A percentile compares a stretch with the other conserved stretches of the same genome.
phyloP scores from a whole-genome alignment of 306 rosid species.

The Trichosanthes truncata region DNA sequence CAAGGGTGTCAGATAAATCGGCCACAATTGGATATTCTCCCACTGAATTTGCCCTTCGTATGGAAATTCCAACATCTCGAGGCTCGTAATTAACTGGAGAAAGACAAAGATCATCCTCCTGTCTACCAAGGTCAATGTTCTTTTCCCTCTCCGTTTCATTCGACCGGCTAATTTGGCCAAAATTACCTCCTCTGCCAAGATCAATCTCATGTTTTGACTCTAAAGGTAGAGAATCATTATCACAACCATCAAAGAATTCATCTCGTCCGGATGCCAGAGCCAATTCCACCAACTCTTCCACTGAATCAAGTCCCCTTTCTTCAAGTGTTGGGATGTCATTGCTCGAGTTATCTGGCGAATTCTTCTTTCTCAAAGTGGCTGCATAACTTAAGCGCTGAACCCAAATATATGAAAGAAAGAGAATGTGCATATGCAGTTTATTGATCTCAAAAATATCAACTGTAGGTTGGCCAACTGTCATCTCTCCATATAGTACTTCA shows the following conservation, averaged over 20 bases:
- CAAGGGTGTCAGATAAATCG: constrained; percentile 77
- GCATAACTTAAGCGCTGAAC: constrained; percentile 60
- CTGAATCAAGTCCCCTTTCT: constrained; percentile 20
- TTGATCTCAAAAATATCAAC: constrained; percentile 82
- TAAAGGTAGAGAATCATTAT: constrained; percentile 1
- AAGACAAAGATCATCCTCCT: background rate
- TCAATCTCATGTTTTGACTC: background rate
- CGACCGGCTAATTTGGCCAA: background rate
- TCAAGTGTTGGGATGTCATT: constrained; percentile 31
- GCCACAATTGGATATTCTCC: constrained; percentile 47
- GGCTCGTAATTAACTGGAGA: constrained; percentile 21
- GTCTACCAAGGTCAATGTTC: constrained; percentile 4
- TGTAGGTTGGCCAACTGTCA: constrained; percentile 43
- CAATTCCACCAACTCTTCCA: constrained; percentile 28
- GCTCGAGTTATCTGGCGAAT: constrained; percentile 23
- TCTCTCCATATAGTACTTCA: constrained; percentile 43
- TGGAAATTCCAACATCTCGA: constrained; percentile 26
- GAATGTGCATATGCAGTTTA: constrained; percentile 63
- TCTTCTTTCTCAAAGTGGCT: constrained; percentile 27
- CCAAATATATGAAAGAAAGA: constrained; percentile 83
- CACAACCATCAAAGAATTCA: constrained; percentile 32
- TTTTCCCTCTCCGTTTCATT: constrained; percentile 18
- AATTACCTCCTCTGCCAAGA: constrained; percentile 11
- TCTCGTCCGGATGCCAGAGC: constrained; percentile 23
- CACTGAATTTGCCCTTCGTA: constrained; percentile 54